These are phyloP conservation scores for Ampelocalamus luodianensis DNA, from an alignment of 176 grass and related monocot species.

Conservation along the genomic window DNA sequence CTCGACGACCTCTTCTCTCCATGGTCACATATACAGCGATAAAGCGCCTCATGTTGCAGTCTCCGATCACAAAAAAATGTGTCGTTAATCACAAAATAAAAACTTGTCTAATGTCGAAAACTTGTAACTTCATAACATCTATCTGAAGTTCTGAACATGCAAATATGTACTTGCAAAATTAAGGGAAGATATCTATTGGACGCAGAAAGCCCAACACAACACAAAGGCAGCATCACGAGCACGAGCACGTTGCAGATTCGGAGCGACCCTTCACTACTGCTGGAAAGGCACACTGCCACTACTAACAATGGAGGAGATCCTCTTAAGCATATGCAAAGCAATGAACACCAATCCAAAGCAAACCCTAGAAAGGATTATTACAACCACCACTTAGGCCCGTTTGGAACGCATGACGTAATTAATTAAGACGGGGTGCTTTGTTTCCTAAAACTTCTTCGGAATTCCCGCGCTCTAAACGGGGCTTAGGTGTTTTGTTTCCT, in stretches of 20 bases:
- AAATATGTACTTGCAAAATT: neutral
- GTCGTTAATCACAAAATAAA: neutral
- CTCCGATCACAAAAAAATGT: neutral
- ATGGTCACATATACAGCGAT: neutral
- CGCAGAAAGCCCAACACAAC: neutral
- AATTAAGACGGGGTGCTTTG: neutral
- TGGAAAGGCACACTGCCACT: neutral
- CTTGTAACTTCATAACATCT: neutral
- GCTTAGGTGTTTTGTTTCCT: no score
- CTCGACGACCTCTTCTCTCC: neutral
- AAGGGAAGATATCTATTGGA: neutral
- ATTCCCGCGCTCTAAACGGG: neutral
- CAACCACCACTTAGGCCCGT: neutral
- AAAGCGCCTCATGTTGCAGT: neutral
- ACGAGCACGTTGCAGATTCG: neutral
- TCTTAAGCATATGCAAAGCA: neutral
- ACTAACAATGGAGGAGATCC: neutral
- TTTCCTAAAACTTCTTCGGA: neutral
- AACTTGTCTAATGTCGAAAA: neutral
- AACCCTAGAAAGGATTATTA: neutral
- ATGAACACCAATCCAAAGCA: neutral
- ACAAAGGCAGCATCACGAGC: neutral
- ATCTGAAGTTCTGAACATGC: no score
- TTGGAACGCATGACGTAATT: neutral
- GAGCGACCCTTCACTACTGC: neutral